Base-by-base conservation (phyloP, 1,139 yeast species). In the Pichia sp. region DNA sequence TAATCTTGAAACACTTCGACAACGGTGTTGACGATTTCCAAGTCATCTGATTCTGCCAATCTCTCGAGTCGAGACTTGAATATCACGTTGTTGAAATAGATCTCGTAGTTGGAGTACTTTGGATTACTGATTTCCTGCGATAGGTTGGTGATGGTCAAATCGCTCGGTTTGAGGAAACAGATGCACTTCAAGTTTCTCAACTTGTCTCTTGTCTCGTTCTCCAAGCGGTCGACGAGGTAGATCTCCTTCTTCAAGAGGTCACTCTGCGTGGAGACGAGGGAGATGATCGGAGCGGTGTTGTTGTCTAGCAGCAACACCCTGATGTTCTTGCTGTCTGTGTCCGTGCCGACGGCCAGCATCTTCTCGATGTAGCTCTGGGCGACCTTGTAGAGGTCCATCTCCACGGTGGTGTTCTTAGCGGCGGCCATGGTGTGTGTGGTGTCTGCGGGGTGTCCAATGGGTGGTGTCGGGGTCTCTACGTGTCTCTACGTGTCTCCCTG, bases 1-100 rank as follows among this genome's bases (percentile, higher is more conserved):
- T 85, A 91, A 64, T 93, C 98, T 55, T 85, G 88, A 61, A 89
- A 93, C 41, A 90, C 63, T 62, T 93, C 99, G 33, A 84, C 79
- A 3, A 93, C 90, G 53, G 77, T 79, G 5, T 76, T 69, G 9
- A 94, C 86, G 7, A 81, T 80, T 61, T 91, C 99, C 58, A 81
- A 75, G 61, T 88, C 94, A 65, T 93, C 99, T 3, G 88, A 79
- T 64, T 89, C 96, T 0, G 99, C 99, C 35, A 93, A 64, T 47
- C 85, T 75, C 63, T 94, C 99, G 55, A 93, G 67, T 53, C 87
- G 86, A 32, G 81, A 72, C 66, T 91, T 91, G 46, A 80, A 73
- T 31, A 90, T 75, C 21, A 81, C 71, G 63, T 90, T 90, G 63
- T 81, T 86, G 71, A 91, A 87, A 57, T 72, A 89, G 24, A 93